Conservation (phyloP, 306 rosid genomes). For the Prunus armeniaca region DNA sequence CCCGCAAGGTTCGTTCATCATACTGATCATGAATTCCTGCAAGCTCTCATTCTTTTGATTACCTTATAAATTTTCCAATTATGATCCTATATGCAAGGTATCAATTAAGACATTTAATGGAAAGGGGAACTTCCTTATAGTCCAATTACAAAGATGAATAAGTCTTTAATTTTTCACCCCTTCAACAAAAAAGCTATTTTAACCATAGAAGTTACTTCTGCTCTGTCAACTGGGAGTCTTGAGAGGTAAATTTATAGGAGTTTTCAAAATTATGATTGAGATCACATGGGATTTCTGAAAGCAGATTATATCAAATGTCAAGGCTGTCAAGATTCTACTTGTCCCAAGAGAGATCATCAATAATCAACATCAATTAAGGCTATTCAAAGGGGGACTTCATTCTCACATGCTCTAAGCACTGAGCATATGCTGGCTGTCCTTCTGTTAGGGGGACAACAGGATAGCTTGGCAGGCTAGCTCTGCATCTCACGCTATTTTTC, state of each 20-base stretch:
- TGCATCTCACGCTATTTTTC: not conserved
- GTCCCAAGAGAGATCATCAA: constrained; percentile 12
- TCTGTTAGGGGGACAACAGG: constrained; percentile 11
- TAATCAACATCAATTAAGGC: constrained; percentile 1
- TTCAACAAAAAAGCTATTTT: no score
- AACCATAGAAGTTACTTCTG: not conserved
- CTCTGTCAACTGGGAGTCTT: no score
- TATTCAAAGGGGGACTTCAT: not conserved
- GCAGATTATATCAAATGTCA: not conserved
- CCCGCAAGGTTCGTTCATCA: no score
- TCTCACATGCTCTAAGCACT: constrained; percentile 20
- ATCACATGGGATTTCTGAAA: constrained; percentile 11
- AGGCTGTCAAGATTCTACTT: constrained; percentile 27
- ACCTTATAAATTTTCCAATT: not conserved
- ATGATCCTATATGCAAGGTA: not conserved
- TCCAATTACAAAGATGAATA: not conserved
- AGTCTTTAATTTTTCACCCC: no score
- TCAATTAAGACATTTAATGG: not conserved
- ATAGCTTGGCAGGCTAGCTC: constrained; percentile 9
- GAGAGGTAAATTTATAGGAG: not conserved
- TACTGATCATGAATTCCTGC: not conserved
- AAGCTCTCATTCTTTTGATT: not conserved
- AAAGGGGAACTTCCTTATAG: not conserved
- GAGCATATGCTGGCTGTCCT: constrained; percentile 13
- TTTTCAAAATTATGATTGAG: not conserved